Conservation (phyloP, 2,329 filamentous ascomycete genomes). For the Plectosphaerella cucumerina region DNA sequence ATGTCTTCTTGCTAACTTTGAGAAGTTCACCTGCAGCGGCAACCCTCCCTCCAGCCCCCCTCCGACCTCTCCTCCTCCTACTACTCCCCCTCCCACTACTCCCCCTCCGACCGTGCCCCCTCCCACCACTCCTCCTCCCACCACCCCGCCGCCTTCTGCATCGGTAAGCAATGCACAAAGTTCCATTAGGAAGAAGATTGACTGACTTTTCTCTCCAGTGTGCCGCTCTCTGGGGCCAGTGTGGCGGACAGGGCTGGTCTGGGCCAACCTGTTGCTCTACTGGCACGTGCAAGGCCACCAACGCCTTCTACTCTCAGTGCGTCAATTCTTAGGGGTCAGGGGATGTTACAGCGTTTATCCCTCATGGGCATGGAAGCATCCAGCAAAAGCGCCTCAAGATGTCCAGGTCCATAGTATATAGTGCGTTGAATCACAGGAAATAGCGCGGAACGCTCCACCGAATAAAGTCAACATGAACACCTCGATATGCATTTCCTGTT, state of each 20-base stretch:
- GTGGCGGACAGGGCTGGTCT: constrained; percentile 10
- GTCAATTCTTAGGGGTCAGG: not conserved
- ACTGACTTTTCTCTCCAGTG: not conserved
- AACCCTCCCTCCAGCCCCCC: constrained; percentile 1
- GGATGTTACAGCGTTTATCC: too few species aligned
- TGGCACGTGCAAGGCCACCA: constrained; percentile 9
- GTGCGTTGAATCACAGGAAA: too few species aligned
- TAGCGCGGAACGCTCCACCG: too few species aligned
- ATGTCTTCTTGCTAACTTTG: not conserved
- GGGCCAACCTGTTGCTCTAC: constrained; percentile 13
- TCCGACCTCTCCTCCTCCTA: constrained; percentile 3
- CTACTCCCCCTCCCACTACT: constrained; percentile 3
- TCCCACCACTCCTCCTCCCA: not conserved
- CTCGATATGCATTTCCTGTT: too few species aligned
- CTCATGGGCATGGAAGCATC: too few species aligned
- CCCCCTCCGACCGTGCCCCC: constrained; percentile 4
- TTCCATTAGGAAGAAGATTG: too few species aligned
- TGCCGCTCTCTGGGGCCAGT: constrained; percentile 1
- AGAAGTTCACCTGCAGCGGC: not conserved
- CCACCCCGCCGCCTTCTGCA: not conserved
- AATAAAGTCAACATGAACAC: too few species aligned
- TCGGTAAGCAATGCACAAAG: too few species aligned
- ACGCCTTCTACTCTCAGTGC: constrained; percentile 15
- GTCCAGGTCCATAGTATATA: too few species aligned
- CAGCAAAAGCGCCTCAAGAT: too few species aligned